Evolutionary conservation across 805 yeast genomes (phyloP).

Genomic region (Millerozyma miso): DNA sequence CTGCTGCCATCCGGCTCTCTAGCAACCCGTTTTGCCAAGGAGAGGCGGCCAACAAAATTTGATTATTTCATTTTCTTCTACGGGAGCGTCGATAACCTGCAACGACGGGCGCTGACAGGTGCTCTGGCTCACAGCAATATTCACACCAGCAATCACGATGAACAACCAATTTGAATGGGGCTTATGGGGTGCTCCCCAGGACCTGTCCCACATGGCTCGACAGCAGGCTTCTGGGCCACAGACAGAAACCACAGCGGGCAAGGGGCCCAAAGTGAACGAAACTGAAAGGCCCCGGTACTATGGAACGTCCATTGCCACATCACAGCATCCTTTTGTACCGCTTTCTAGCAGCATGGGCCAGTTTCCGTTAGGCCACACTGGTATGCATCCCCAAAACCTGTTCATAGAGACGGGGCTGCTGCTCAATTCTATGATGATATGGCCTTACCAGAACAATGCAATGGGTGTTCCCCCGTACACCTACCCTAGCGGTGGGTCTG

Average conservation of each 20-base stretch:
- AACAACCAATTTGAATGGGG: not conserved
- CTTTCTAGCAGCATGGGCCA: constrained; percentile 5
- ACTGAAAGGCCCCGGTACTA: constrained; percentile 18
- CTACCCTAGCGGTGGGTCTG: constrained; percentile 3
- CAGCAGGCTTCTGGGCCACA: not conserved
- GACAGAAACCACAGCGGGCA: too few species aligned
- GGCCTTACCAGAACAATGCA: not conserved
- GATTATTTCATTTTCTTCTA: too few species aligned
- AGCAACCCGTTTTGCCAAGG: too few species aligned
- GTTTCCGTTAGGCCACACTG: constrained; percentile 4
- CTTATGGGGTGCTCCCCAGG: not conserved
- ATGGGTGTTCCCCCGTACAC: not conserved
- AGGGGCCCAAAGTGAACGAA: constrained; percentile 2
- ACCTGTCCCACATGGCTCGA: not conserved
- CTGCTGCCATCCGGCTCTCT: too few species aligned
- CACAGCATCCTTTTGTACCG: constrained; percentile 19
- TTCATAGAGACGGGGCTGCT: not conserved
- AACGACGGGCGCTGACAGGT: too few species aligned
- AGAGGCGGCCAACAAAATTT: too few species aligned
- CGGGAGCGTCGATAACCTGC: too few species aligned
- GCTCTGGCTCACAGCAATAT: too few species aligned
- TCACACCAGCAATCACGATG: too few species aligned
- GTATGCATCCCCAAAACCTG: constrained; percentile 10
- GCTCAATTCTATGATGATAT: not conserved
- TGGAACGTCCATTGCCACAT: constrained; percentile 20